These are phyloP conservation scores for Aspergillus sp. DNA, from an alignment of 2,329 filamentous ascomycete species.

Conservation along the genomic window DNA sequence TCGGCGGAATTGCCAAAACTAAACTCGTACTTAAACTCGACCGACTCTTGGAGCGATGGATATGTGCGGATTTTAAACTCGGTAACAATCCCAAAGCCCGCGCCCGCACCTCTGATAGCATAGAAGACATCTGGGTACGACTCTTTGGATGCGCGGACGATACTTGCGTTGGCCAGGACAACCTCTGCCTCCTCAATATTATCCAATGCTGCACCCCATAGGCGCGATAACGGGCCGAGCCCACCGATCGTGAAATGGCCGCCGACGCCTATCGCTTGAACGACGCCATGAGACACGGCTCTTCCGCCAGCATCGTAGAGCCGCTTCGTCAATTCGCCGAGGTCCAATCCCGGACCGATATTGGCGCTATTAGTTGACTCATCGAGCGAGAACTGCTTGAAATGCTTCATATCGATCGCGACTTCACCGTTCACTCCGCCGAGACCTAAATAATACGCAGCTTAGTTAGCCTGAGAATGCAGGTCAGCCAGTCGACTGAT, in stretches of 20 bases:
- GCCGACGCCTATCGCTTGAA: constrained; percentile 26
- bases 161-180: constrained; percentile 34
- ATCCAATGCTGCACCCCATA: constrained; percentile 44
- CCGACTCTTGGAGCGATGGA: constrained; percentile 32
- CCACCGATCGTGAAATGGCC: constrained; percentile 30
- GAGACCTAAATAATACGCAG: constrained; percentile 11
- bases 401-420: constrained; percentile 21
- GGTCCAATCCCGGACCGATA: constrained; percentile 24
- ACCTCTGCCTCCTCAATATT: constrained; percentile 40
- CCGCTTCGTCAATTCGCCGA: constrained; percentile 21
- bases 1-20: constrained; percentile 40
- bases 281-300: constrained; percentile 27
- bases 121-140: constrained; percentile 26
- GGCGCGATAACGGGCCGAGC: constrained; percentile 33
- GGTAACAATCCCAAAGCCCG: constrained; percentile 31
- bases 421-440: constrained; percentile 23
- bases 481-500: background rate
- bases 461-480: background rate
- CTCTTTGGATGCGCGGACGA: constrained; percentile 20
- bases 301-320: constrained; percentile 20
- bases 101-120: constrained; percentile 28
- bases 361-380: constrained; percentile 20
- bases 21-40: constrained; percentile 52
- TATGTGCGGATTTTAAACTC: constrained; percentile 30
- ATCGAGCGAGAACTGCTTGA: constrained; percentile 26